Evolutionary conservation across 2,329 filamentous ascomycete genomes (phyloP).

Genomic region (Alternaria sp.): DNA sequence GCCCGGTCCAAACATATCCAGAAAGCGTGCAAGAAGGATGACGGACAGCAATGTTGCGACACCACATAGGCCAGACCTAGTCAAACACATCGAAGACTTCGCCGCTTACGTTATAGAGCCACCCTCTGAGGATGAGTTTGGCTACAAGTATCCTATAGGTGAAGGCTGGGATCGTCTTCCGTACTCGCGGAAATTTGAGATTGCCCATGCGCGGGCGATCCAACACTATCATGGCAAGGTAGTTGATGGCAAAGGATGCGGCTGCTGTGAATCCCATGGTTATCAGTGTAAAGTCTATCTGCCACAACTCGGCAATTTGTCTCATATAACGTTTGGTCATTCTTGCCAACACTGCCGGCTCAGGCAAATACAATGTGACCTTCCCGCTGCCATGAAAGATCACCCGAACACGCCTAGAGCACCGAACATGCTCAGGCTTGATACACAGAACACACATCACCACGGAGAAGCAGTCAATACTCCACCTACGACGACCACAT

Average conservation of each 20-base stretch:
- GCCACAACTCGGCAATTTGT: neutral
- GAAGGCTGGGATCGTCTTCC: slow-evolving; percentile 5
- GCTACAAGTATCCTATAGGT: neutral
- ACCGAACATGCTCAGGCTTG: neutral
- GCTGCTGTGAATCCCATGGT: slow-evolving; percentile 7
- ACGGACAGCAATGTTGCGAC: neutral
- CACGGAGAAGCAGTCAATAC: neutral
- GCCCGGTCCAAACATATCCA: slow-evolving; percentile 3
- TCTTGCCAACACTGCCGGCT: slow-evolving; percentile 20
- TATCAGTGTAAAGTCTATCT: slow-evolving; percentile 19
- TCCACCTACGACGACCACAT: neutral
- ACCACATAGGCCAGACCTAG: neutral
- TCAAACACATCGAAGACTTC: slow-evolving; percentile 14
- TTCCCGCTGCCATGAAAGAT: neutral
- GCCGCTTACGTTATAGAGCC: slow-evolving; percentile 9
- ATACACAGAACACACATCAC: slow-evolving; percentile 1
- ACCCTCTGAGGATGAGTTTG: slow-evolving; percentile 8
- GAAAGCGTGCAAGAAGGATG: neutral
- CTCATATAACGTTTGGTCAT: slow-evolving; percentile 6
- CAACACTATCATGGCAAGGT: slow-evolving; percentile 12
- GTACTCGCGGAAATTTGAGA: slow-evolving; percentile 3
- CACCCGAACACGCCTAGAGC: neutral
- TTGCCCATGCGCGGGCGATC: slow-evolving; percentile 23
- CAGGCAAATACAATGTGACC: slow-evolving; percentile 1
- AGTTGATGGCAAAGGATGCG: slow-evolving; percentile 6